Conservation (phyloP, 768 basidiomycete species). For the Auricularia heimuer region DNA sequence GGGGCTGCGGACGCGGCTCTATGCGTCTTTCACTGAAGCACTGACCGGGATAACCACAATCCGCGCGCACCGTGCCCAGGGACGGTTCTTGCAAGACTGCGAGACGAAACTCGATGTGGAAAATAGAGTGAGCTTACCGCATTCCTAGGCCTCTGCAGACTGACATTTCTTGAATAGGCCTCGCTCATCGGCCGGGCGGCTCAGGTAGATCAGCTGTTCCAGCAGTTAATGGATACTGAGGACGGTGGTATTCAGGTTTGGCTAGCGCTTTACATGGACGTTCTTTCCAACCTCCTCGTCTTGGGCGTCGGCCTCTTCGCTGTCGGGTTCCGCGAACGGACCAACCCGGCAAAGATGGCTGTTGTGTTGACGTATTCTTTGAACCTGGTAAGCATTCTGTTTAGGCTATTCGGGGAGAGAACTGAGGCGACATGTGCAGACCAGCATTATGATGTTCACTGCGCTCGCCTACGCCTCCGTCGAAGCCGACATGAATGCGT, state of each 20-base stretch:
- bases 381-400: not conserved
- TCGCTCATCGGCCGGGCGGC: not conserved
- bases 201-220: not conserved
- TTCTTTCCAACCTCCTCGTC: slow-evolving; percentile 57
- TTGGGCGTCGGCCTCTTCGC: slow-evolving; percentile 64
- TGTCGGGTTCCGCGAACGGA: slow-evolving; percentile 43
- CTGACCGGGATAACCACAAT: slow-evolving; percentile 57
- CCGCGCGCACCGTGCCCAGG: slow-evolving; percentile 39
- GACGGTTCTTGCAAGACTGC: slow-evolving; percentile 39
- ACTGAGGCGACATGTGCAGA: not conserved
- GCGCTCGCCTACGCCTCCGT: not conserved
- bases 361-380: slow-evolving; percentile 49
- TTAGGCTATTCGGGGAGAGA: not conserved
- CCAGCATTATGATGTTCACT: not conserved
- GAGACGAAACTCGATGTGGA: slow-evolving; percentile 47
- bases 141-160: not conserved
- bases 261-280: slow-evolving; percentile 52
- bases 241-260: slow-evolving; percentile 21
- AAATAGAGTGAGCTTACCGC: slow-evolving; percentile 44
- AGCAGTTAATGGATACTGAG: not conserved
- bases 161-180: not conserved
- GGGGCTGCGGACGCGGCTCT: not conserved
- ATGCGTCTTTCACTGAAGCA: slow-evolving; percentile 31
- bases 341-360: slow-evolving; percentile 54
- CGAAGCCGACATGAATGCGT: not conserved